Evolutionary conservation across 2,329 filamentous ascomycete species (phyloP).

Genomic region (Xylariomycetidae sp.): DNA sequence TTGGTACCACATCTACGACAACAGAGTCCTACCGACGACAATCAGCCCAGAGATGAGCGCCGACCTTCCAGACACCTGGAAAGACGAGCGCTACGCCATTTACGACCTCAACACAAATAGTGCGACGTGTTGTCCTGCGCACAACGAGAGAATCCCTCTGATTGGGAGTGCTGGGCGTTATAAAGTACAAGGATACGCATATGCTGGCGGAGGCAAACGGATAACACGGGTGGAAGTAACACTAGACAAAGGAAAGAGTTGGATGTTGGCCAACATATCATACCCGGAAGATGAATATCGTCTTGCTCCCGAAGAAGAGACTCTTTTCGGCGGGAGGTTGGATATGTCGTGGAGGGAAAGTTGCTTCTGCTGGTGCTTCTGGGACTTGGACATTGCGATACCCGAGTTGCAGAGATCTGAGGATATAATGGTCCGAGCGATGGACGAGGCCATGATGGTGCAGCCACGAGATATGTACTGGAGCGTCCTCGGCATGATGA

Average conservation of each 20-base stretch:
- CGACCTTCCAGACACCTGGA: constrained; percentile 73
- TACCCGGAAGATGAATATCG: constrained; percentile 87
- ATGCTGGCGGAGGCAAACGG: constrained; percentile 79
- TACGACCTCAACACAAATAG: constrained; percentile 90
- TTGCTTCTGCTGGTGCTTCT: constrained; percentile 91
- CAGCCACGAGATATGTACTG: constrained; percentile 95
- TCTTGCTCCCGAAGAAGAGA: constrained; percentile 48
- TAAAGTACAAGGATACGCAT: constrained; percentile 75
- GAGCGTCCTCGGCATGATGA: constrained; percentile 96
- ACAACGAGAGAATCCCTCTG: constrained; percentile 63
- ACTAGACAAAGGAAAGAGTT: constrained; percentile 75
- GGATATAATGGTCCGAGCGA: constrained; percentile 76
- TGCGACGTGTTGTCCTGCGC: constrained; percentile 72
- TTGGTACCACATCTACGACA: constrained; percentile 95
- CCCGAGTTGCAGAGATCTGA: constrained; percentile 57
- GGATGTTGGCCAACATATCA: constrained; percentile 70
- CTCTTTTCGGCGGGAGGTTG: constrained; percentile 70
- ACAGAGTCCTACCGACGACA: constrained; percentile 82
- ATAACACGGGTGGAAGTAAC: constrained; percentile 81
- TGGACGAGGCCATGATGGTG: constrained; percentile 85
- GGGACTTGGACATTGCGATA: constrained; percentile 66
- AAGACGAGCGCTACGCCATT: constrained; percentile 85
- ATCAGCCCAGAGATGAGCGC: constrained; percentile 76
- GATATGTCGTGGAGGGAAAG: constrained; percentile 80
- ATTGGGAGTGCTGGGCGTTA: constrained; percentile 49